phyloP scores from a whole-genome alignment of 2,329 filamentous ascomycete genomes.

The Talaromyces sp. region DNA sequence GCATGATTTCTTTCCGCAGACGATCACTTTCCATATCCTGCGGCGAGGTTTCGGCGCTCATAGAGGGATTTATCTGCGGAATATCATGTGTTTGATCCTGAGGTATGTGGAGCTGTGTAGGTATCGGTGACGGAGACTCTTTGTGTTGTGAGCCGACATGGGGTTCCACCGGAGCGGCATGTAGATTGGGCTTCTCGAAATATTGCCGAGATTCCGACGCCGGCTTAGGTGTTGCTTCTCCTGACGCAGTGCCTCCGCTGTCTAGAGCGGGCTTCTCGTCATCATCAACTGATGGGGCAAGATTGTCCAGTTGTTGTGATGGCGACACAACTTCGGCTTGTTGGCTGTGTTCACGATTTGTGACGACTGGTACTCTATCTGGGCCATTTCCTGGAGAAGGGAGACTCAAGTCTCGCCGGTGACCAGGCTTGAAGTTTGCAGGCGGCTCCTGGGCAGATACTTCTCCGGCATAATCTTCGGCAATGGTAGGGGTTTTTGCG shows the following conservation, averaged over 20 bases:
- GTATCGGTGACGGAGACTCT: constrained; percentile 12
- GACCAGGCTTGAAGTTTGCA: constrained; percentile 44
- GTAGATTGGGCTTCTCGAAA: not conserved
- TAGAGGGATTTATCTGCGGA: constrained; percentile 27
- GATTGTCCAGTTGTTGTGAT: constrained; percentile 14
- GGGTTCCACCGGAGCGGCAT: not conserved
- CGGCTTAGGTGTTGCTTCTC: constrained; percentile 9
- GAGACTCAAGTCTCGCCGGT: constrained; percentile 53
- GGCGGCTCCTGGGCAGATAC: constrained; percentile 20
- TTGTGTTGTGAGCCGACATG: not conserved
- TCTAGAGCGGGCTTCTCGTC: not conserved
- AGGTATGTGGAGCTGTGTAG: constrained; percentile 29
- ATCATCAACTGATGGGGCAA: not conserved
- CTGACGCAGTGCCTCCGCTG: not conserved
- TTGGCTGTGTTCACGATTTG: constrained; percentile 35
- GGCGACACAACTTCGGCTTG: constrained; percentile 39
- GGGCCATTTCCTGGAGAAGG: constrained; percentile 56
- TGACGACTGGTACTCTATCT: constrained; percentile 52
- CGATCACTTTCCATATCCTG: constrained; percentile 39
- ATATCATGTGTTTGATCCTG: constrained; percentile 17
- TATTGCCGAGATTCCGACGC: constrained; percentile 2
- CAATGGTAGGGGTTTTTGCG: constrained; percentile 48
- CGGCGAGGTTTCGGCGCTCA: constrained; percentile 30
- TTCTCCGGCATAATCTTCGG: constrained; percentile 44
- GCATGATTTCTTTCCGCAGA: constrained; percentile 43